phyloP scores from a whole-genome alignment of 2,329 filamentous ascomycete species.

The Penicillium sp. region DNA sequence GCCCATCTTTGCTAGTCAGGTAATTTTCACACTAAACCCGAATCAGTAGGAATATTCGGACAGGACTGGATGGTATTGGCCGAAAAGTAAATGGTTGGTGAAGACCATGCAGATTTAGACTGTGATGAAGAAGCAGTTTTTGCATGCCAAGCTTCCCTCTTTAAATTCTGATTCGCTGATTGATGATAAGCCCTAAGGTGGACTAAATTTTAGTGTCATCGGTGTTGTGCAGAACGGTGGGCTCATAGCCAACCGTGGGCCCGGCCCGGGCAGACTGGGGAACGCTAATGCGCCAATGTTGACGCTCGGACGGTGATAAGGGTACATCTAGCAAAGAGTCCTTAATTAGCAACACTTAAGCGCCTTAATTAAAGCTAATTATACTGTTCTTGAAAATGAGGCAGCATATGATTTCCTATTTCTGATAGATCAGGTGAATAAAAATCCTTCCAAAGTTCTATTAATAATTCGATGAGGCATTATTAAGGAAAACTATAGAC shows the following conservation, averaged over 20 bases:
- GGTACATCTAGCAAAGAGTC: neutral
- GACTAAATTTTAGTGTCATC: neutral
- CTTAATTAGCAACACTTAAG: constrained; percentile 27
- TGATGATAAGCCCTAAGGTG: neutral
- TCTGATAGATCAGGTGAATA: neutral
- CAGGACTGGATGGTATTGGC: neutral
- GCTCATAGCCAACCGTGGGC: constrained; percentile 7
- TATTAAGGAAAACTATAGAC: neutral
- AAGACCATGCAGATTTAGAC: neutral
- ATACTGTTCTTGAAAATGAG: neutral
- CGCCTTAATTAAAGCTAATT: constrained; percentile 14
- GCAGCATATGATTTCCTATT: neutral
- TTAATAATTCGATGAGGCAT: constrained; percentile 7
- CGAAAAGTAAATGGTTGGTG: neutral
- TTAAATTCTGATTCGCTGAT: constrained; percentile 5
- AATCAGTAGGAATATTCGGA: neutral
- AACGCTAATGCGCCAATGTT: constrained; percentile 5
- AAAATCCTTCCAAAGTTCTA: constrained; percentile 3
- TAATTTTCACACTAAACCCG: neutral
- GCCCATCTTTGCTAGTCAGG: neutral
- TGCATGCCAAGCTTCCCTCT: constrained; percentile 28
- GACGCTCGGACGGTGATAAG: constrained; percentile 20
- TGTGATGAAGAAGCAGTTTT: constrained; percentile 1
- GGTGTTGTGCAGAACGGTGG: constrained; percentile 11
- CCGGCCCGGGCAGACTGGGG: constrained; percentile 11